Evolutionary conservation across 495 filamentous ascomycete species (phyloP).

Genomic region (Lasiosphaeris hirsuta): DNA sequence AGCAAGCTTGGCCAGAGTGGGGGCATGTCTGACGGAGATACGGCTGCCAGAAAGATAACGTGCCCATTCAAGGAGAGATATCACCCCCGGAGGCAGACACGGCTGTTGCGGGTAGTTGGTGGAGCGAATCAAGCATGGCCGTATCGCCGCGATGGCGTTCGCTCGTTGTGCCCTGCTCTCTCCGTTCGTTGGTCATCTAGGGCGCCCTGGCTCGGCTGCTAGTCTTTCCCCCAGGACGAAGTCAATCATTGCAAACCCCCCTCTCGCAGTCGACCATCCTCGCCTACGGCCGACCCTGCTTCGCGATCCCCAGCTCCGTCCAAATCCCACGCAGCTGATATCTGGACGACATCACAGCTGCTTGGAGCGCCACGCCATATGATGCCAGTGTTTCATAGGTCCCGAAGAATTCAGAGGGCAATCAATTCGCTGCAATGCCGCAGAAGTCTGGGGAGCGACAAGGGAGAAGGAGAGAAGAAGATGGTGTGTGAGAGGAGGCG

Average conservation of each 20-base stretch:
- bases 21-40: conserved; percentile 1
- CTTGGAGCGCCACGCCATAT: conserved; percentile 25
- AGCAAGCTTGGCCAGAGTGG: neutral
- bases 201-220: no score
- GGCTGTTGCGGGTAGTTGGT: neutral
- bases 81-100: neutral
- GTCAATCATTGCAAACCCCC: no score
- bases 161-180: no score
- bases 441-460: conserved; percentile 23
- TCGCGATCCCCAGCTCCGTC: neutral
- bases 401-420: conserved; percentile 13
- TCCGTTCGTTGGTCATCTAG: no score
- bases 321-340: neutral
- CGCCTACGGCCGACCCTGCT: no score
- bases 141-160: no score
- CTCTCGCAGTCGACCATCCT: no score
- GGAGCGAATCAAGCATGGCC: neutral
- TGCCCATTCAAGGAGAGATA: neutral
- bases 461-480: conserved; percentile 19
- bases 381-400: conserved; percentile 20
- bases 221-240: no score
- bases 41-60: neutral
- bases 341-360: neutral
- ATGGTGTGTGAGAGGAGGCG: conserved; percentile 24
- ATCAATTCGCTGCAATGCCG: conserved; percentile 23